A percentile compares a stretch with the other conserved stretches of the same genome.
phyloP scores from a whole-genome alignment of 495 filamentous ascomycete species.

The Aspergillus funiculosus region DNA sequence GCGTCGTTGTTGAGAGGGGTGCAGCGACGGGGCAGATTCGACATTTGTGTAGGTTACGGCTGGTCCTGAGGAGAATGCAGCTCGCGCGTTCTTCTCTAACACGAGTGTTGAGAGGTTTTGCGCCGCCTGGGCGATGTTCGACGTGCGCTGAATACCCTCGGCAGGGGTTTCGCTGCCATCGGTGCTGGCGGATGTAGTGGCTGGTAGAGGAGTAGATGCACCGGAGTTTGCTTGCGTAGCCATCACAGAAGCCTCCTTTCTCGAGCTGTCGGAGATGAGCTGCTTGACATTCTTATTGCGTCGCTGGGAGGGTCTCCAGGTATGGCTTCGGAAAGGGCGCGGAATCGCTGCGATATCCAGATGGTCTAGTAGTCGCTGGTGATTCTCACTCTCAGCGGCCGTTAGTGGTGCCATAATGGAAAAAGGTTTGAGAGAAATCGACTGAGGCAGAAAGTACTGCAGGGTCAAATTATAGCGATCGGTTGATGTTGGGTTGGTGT shows the following conservation, averaged over 20 bases:
- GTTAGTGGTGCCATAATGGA: constrained; percentile 44
- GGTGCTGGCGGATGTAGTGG: constrained; percentile 46
- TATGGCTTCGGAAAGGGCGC: constrained; percentile 79
- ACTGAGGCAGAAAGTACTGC: neutral
- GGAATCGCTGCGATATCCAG: constrained; percentile 79
- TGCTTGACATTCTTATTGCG: constrained; percentile 98
- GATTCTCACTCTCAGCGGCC: constrained; percentile 42
- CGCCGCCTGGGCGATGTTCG: constrained; percentile 77
- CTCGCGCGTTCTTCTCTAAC: constrained; percentile 62
- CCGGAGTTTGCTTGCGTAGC: constrained; percentile 80
- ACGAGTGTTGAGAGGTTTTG: constrained; percentile 80
- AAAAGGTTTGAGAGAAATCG: neutral
- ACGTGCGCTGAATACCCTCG: constrained; percentile 45
- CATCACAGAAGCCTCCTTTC: constrained; percentile 74
- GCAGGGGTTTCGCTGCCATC: constrained; percentile 54
- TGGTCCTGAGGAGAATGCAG: constrained; percentile 48
- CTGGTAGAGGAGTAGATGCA: constrained; percentile 61
- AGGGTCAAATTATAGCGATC: neutral
- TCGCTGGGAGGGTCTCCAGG: constrained; percentile 87
- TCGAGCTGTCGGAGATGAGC: constrained; percentile 81
- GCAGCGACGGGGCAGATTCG: constrained; percentile 78
- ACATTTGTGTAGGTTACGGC: constrained; percentile 91
- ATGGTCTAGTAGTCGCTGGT: constrained; percentile 65
- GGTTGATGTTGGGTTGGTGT: neutral
- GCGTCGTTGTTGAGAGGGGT: constrained; percentile 63